These are phyloP conservation scores for Aspergillus udagawae DNA, from an alignment of 2,329 filamentous ascomycete species.

Conservation along the genomic window DNA sequence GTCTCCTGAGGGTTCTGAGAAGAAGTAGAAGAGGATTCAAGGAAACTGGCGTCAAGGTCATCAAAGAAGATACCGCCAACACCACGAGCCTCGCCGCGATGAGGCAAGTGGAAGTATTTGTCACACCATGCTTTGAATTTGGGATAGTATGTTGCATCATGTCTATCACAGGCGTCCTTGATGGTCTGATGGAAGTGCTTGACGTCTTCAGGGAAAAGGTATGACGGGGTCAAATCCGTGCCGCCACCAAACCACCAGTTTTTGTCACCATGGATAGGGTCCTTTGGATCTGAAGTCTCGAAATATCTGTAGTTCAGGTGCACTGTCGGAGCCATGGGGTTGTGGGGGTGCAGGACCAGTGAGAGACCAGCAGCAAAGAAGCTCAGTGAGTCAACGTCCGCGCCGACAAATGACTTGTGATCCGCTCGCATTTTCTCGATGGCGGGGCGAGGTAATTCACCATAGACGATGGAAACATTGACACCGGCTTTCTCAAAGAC, in stretches of 20 bases:
- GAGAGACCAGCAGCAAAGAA: constrained; percentile 96
- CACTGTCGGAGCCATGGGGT: constrained; percentile 96
- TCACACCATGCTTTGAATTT: constrained; percentile 98
- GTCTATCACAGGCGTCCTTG: constrained; percentile 87
- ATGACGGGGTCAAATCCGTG: constrained; percentile 86
- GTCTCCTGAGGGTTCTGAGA: constrained; percentile 82
- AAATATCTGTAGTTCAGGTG: constrained; percentile 99
- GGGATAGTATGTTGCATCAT: constrained; percentile 87
- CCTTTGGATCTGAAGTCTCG: constrained; percentile 83
- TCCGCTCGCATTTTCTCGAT: constrained; percentile 92
- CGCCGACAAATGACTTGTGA: constrained; percentile 80
- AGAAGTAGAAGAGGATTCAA: constrained; percentile 35
- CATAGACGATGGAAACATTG: constrained; percentile 92
- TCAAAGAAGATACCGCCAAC: constrained; percentile 98
- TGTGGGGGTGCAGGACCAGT: constrained; percentile 86
- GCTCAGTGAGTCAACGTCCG: constrained; percentile 74
- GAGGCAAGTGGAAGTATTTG: constrained; percentile 92
- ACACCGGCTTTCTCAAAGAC: constrained; percentile 98
- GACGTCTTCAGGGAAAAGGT: constrained; percentile 95
- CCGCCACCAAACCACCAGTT: constrained; percentile 97
- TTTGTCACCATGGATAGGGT: constrained; percentile 62
- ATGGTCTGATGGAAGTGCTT: constrained; percentile 94
- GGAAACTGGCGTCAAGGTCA: constrained; percentile 68
- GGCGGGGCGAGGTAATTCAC: constrained; percentile 77
- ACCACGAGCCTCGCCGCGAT: constrained; percentile 80